These are phyloP conservation scores for Kwoniella pini DNA, from an alignment of 768 basidiomycete genomes.

Conservation along the genomic window DNA sequence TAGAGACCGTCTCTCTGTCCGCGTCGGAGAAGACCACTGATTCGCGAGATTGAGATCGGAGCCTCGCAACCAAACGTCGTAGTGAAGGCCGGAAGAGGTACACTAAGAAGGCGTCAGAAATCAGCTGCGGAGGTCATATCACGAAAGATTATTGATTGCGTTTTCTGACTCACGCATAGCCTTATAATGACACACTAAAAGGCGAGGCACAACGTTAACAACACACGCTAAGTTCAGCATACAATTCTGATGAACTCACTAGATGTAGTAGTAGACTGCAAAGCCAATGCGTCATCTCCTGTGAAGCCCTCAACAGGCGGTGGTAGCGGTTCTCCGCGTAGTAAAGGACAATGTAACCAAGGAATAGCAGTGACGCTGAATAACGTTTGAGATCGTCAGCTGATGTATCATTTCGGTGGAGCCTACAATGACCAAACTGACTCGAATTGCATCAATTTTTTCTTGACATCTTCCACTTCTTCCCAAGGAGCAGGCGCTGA, in stretches of 20 bases:
- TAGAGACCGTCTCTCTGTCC: slow-evolving; percentile 31
- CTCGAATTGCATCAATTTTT: slow-evolving; percentile 34
- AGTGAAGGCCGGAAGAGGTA: slow-evolving; percentile 46
- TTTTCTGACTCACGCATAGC: slow-evolving; percentile 32
- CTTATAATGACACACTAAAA: slow-evolving; percentile 46
- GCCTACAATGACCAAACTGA: slow-evolving; percentile 16
- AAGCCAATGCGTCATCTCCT: slow-evolving; percentile 14
- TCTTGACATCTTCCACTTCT: slow-evolving; percentile 22
- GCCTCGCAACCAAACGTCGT: slow-evolving; percentile 35
- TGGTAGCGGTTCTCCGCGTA: slow-evolving; percentile 30
- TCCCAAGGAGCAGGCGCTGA: slow-evolving; percentile 31
- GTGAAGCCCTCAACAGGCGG: slow-evolving; percentile 20
- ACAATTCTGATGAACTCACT: slow-evolving; percentile 14
- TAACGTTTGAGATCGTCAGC: too few species aligned
- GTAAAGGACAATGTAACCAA: slow-evolving; percentile 33
- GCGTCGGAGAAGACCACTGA: slow-evolving; percentile 20
- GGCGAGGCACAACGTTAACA: background rate
- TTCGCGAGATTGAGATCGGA: slow-evolving; percentile 20
- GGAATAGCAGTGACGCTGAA: slow-evolving; percentile 20
- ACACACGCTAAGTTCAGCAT: background rate
- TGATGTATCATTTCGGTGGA: background rate
- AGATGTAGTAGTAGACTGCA: slow-evolving; percentile 29
- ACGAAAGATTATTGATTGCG: too few species aligned
- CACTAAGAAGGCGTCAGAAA: slow-evolving; percentile 19
- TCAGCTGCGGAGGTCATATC: too few species aligned